Evolutionary conservation across 148 eudicot genomes (phyloP), one percentile per base, ranked within the genome.

Genomic region (Amaranthus cruentus): DNA sequence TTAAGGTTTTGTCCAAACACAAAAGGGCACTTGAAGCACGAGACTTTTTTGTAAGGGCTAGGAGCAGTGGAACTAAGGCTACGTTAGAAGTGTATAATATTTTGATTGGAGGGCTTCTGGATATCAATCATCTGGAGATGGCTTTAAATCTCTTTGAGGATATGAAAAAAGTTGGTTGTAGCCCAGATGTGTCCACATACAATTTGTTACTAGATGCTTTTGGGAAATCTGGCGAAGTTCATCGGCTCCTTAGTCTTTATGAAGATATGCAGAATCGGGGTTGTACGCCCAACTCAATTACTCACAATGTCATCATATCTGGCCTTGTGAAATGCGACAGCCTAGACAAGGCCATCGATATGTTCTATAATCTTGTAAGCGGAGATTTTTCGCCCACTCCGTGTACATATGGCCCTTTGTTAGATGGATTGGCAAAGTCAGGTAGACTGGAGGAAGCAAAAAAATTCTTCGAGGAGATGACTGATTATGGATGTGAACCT

Each of bases 391-490:
- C 78, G 66, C 98, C 98, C 57, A 95, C 98, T 46, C 92, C 96
- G 68, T 84, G 89, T 78, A 91, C 98, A 21, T 95, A 90, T 69
- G 98, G 98, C 47, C 98, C 98, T 69, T 81, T 95, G 62, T 82
- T 95, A 66, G 97, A 95, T 73, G 97, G 97, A 62, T 91, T 95
- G 72, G 72, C 86, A 55, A 95, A 91, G 84, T 71, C 84, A 54
- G 88, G 89, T 76, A 86, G 88, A 75, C 72, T 95, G 70, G 93
- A 91, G 46, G 90, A 90, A 83, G 97, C 98, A 44, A 90, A 80
- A 73, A 61, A 66, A 15, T 87, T 95, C 55, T 91, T 95, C 66
- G 87, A 85, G 62, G 93, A 86, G 79, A 95, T 95, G 98, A 67
- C 70, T 6, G 85, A 87, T 43, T 88, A 88, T 84, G 97, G 96